phyloP scores from a whole-genome alignment of 2,329 filamentous ascomycete species.

The Cyphellophora attinorum region DNA sequence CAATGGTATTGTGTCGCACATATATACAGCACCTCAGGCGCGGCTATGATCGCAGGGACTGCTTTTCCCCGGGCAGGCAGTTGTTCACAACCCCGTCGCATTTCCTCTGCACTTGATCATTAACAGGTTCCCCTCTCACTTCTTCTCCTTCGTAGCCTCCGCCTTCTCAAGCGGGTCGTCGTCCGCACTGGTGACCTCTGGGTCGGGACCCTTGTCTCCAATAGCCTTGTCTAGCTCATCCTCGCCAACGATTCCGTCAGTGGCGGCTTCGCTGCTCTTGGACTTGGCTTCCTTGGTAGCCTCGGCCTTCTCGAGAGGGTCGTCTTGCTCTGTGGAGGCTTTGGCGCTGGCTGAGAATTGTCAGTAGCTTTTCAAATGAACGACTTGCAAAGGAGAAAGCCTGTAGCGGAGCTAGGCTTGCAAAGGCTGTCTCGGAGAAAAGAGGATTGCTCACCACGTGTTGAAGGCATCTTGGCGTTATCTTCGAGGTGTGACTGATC shows the following conservation, averaged over 20 bases:
- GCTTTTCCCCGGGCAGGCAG: too few relatives aligned
- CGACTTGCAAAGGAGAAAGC: too few relatives aligned
- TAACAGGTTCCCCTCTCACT: too few relatives aligned
- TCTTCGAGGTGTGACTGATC: not conserved
- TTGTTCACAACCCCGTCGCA: too few relatives aligned
- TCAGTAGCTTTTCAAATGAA: not conserved
- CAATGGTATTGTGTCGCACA: too few relatives aligned
- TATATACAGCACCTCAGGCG: too few relatives aligned
- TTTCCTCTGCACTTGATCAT: too few relatives aligned
- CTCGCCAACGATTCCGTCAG: not conserved
- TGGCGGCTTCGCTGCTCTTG: not conserved
- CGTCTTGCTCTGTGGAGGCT: not conserved
- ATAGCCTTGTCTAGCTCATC: constrained; percentile 1
- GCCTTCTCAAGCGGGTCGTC: not conserved
- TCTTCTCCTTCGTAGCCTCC: not conserved
- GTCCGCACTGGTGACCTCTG: not conserved
- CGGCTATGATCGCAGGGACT: too few relatives aligned
- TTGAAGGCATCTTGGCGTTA: too few relatives aligned
- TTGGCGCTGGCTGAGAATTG: not conserved
- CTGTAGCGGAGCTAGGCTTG: not conserved
- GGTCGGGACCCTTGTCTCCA: not conserved
- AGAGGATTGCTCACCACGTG: not conserved
- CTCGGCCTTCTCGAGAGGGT: constrained; percentile 1
- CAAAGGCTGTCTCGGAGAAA: not conserved
- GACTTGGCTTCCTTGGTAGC: not conserved